Evolutionary conservation across 2,329 filamentous ascomycete genomes (phyloP), one percentile per base, ranked within the genome.

Genomic region (Knufia petricola): DNA sequence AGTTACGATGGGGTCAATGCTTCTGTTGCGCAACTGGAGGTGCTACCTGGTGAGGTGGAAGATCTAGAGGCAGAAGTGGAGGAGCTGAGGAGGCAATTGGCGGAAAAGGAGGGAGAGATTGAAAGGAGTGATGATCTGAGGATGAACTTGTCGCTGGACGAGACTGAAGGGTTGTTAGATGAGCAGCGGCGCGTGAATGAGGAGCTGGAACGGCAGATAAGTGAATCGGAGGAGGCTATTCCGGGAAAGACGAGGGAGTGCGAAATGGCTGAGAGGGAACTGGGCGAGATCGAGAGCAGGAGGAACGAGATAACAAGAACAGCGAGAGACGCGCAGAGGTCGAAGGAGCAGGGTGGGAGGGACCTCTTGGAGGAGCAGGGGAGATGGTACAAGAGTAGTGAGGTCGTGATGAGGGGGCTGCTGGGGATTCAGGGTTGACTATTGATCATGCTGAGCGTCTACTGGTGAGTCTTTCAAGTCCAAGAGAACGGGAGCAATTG

Each of bases 321-420:
- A 69, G 78, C 31, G 64, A 75, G 50, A 62, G 74, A 63, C 60
- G 66, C 60, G 17, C 63, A 62, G 60, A 68, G 59, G 58, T 67
- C 56, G 63, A 70, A 60, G 53, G 62, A 66, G 28, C 61, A 70
- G 48, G 69, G 69, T 2, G 68, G 70, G 50, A 68, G 66, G 47
- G 69, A 72, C 55, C 66, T 68, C 9, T 56, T 71, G 13, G 69
- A 70, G 52, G 67, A 71, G 51, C 64, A 66, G 61, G 69, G 69
- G 15, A 61, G 67, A 51, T 72, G 69, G 69, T 70, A 71, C 51
- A 62, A 61, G 46, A 63, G 66, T 15, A 64, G 63, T 3, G 67
- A 71, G 54, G 60, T 64, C 32, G 64, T 61, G 1, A 55, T 72
- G 32, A 69, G 66, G 50, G 62, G 63, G 8, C 56, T 72, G 30